Base-by-base conservation (phyloP, 192 early-diverging fungal genomes). In the Helicostylum pulchrum region DNA sequence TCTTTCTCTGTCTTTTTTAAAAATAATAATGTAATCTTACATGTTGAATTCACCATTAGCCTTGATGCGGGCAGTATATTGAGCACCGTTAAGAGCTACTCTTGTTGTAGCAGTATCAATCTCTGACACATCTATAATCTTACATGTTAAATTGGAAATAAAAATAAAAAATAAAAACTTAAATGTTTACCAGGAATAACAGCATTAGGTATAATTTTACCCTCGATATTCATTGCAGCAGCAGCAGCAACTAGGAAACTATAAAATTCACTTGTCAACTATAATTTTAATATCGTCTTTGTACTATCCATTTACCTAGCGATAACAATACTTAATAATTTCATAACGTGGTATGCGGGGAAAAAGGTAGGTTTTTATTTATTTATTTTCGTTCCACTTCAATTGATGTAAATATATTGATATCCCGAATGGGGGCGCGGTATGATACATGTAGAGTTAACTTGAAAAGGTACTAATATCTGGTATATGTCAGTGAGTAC, bases 61-160 rank as follows among this genome's bases (percentile, higher is more conserved):
- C 14, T 64, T 43, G 9, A 64, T 32, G 7, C 19, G n/a, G 17
- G 62, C 50, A 53, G 62, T 53, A 12, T 45, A 20, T 26, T 50
- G 32, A 30, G n/a, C 36, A 23, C 62, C 62, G 26, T 64, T 64
- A 8, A 64, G 62, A 44, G 39, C 36, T 9, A 20, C 51, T 42
- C 23, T 50, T 26, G 62, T 64, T 15, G 49, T 53, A n/a, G 62
- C 20, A 19, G 36, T 34, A 12, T 52, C 30, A 7, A 53, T 50
- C 31, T n/a, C n/a, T 0, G 17, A 15, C 5, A 44, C 26, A 53
- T 50, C 60, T 49, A 63, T n/a, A 63, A 39, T n/a, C 0, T 39
- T 39, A 9, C 9, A 39, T 39, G 9, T 21, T 17, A 6, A 39
- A 20, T 19, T 9, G 2, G 45, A 2, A n/a, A 17, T 36, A 4